Evolutionary conservation across 2,329 filamentous ascomycete species (phyloP).

Genomic region (Beauveria brongniartii): DNA sequence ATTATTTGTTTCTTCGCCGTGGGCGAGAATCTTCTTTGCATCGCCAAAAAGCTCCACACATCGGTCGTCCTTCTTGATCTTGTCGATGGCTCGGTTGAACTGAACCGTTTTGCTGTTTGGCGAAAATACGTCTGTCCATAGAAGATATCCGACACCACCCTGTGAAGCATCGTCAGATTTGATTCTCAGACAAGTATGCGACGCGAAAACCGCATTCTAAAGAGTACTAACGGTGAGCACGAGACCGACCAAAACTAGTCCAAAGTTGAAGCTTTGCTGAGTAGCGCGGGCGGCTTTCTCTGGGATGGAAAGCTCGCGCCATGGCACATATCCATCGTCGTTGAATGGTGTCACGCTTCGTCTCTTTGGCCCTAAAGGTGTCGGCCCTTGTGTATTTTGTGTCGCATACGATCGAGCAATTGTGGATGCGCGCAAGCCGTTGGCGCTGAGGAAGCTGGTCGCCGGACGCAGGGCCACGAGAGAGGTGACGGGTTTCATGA

Average conservation of each 20-base stretch:
- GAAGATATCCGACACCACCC: conserved; percentile 68
- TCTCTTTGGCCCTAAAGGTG: conserved; percentile 42
- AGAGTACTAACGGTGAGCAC: conserved; percentile 59
- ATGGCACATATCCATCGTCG: conserved; percentile 75
- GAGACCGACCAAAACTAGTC: conserved; percentile 66
- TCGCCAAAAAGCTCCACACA: conserved; percentile 71
- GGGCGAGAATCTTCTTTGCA: conserved; percentile 65
- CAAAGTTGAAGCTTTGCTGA: conserved; percentile 85
- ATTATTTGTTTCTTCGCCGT: conserved; percentile 72
- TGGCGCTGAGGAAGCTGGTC: conserved; percentile 19
- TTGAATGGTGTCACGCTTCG: conserved; percentile 74
- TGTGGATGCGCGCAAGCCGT: conserved; percentile 28
- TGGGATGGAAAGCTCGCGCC: conserved; percentile 63
- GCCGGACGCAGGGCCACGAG: conserved; percentile 28
- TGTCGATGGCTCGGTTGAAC: conserved; percentile 80
- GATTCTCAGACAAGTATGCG: neutral
- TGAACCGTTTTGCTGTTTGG: conserved; percentile 77
- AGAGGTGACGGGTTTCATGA: conserved; percentile 38
- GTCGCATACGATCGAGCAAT: conserved; percentile 50
- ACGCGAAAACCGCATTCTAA: neutral
- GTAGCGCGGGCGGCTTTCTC: conserved; percentile 82
- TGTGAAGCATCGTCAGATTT: conserved; percentile 24
- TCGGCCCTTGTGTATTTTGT: conserved; percentile 37
- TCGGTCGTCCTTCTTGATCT: conserved; percentile 62
- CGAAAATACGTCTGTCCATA: conserved; percentile 78